phyloP scores from a whole-genome alignment of 768 basidiomycete species.

The Baorangia bicolor region DNA sequence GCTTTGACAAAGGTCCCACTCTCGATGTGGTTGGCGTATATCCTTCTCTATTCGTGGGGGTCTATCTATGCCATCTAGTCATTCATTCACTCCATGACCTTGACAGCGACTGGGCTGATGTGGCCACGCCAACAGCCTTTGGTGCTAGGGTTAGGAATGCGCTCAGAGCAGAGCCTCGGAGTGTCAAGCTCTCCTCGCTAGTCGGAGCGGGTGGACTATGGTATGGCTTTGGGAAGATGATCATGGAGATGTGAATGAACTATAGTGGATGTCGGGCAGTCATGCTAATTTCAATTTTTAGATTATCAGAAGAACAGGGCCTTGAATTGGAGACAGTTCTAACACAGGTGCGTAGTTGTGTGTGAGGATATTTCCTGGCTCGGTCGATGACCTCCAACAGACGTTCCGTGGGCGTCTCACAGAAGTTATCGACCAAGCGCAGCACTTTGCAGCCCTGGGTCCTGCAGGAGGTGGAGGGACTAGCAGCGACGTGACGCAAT shows the following conservation, averaged over 20 bases:
- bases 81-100: background rate
- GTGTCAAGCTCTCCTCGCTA: constrained; percentile 77
- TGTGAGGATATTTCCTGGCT: constrained; percentile 1
- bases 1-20: constrained; percentile 74
- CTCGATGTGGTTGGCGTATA: constrained; percentile 90
- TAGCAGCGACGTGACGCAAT: constrained; percentile 59
- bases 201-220: constrained; percentile 88
- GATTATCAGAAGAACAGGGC: constrained; percentile 74
- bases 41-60: constrained; percentile 73
- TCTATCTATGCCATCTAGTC: background rate
- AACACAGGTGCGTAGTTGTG: constrained; percentile 49
- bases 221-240: constrained; percentile 89
- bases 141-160: constrained; percentile 77
- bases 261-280: background rate
- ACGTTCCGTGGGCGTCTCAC: constrained; percentile 73
- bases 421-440: constrained; percentile 85
- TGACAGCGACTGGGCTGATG: constrained; percentile 82
- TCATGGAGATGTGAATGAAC: constrained; percentile 71
- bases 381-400: constrained; percentile 37
- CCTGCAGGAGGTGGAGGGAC: constrained; percentile 53
- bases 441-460: constrained; percentile 78
- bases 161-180: constrained; percentile 82
- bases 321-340: constrained; percentile 71
- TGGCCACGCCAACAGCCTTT: constrained; percentile 80
- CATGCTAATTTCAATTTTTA: constrained; percentile 31